Conservation (phyloP, 2,329 filamentous ascomycete species). For the Cordyceps cateniannulata region DNA sequence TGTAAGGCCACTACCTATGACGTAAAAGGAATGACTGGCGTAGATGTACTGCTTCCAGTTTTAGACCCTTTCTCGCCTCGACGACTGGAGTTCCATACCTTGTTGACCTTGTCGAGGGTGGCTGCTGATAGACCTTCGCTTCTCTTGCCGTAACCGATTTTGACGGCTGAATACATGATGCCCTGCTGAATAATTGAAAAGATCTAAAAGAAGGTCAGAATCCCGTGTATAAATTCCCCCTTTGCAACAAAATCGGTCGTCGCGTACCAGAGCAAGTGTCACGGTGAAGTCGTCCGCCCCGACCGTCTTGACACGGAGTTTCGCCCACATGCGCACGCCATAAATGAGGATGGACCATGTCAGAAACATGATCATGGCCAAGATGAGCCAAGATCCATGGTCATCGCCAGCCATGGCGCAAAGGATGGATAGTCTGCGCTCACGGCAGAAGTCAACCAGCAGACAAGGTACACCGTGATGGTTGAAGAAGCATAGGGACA, state of each 20-base stretch:
- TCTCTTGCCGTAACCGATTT: not conserved
- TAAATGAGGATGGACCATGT: not conserved
- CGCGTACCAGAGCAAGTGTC: not conserved
- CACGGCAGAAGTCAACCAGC: no score
- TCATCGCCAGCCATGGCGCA: not conserved
- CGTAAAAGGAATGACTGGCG: constrained; percentile 7
- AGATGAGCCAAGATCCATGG: not conserved
- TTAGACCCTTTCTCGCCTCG: not conserved
- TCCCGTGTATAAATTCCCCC: no score
- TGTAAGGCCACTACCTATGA: constrained; percentile 10
- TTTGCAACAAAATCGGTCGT: not conserved
- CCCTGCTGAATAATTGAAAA: not conserved
- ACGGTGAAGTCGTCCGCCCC: not conserved
- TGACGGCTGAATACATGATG: not conserved
- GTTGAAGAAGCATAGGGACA: not conserved
- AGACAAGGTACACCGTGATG: no score
- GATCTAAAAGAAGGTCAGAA: not conserved
- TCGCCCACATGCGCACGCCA: not conserved
- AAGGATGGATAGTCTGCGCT: not conserved
- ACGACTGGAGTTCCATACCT: not conserved
- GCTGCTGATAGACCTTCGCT: not conserved
- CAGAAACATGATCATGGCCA: constrained; percentile 2
- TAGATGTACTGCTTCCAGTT: not conserved
- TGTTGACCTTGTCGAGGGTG: not conserved
- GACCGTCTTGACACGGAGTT: not conserved